Conservation (phyloP, 345 rosid genomes). For the Isatis tinctoria region DNA sequence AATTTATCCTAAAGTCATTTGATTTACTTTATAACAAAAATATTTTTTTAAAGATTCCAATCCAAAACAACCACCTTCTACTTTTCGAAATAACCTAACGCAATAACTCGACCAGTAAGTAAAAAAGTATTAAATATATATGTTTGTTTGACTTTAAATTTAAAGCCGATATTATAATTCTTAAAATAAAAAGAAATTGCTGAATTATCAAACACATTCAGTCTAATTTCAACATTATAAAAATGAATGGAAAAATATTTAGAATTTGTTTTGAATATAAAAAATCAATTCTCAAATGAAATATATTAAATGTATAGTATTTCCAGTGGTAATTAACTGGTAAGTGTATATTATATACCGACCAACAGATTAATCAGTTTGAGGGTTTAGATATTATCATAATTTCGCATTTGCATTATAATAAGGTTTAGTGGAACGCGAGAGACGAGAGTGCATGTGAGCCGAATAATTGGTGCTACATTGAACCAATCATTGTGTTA, state of each 20-base stretch:
- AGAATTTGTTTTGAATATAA: neutral
- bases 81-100: conserved; percentile 15
- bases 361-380: neutral
- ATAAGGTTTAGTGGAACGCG: conserved; percentile 4
- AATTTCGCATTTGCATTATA: neutral
- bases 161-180: neutral
- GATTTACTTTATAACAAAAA: neutral
- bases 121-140: neutral
- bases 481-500: conserved; percentile 23
- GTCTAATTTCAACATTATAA: neutral
- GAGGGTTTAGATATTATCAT: neutral
- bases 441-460: conserved; percentile 25
- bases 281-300: neutral
- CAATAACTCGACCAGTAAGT: conserved; percentile 22
- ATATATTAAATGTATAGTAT: neutral
- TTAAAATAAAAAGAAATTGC: neutral
- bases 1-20: neutral
- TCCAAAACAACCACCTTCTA: conserved; percentile 6
- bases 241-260: neutral
- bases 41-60: neutral
- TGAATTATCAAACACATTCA: neutral
- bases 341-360: neutral
- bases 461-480: conserved; percentile 23
- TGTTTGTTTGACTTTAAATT: conserved; percentile 2
- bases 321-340: too few species aligned